These are phyloP conservation scores for Cercis canadensis DNA, from an alignment of 306 rosid genomes.

Conservation along the genomic window DNA sequence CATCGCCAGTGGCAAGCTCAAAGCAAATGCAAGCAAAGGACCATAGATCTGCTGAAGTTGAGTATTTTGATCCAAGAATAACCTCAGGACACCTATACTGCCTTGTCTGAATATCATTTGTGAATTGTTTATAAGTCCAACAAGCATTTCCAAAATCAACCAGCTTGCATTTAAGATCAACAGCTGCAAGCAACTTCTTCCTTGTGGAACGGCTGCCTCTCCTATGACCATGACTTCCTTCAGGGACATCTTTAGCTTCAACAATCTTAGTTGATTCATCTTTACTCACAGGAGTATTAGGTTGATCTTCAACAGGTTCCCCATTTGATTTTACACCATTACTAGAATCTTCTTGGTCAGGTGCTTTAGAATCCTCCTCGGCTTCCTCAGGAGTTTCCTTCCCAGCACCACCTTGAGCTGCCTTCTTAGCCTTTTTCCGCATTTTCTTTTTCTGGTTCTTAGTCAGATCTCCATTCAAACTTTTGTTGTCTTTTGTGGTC, in stretches of 20 bases:
- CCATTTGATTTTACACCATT: constrained; percentile 50
- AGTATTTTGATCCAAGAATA: constrained; percentile 92
- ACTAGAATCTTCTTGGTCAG: constrained; percentile 51
- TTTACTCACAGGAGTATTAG: constrained; percentile 44
- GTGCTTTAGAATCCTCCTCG: constrained; percentile 59
- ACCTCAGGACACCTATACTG: constrained; percentile 99
- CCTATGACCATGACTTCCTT: constrained; percentile 55
- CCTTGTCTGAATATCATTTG: constrained; percentile 95
- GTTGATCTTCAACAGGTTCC: constrained; percentile 48
- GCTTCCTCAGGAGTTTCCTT: constrained; percentile 60
- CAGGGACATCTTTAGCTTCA: constrained; percentile 49
- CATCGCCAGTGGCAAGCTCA: constrained; percentile 96
- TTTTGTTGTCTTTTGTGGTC: constrained; percentile 49
- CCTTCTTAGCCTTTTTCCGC: constrained; percentile 82
- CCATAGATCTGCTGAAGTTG: constrained; percentile 94
- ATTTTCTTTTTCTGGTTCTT: constrained; percentile 84
- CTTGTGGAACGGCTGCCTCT: constrained; percentile 69
- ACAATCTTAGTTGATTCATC: constrained; percentile 50
- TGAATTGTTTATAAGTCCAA: constrained; percentile 98
- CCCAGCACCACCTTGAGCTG: constrained; percentile 63
- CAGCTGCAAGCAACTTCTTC: constrained; percentile 69
- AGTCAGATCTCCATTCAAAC: constrained; percentile 69
- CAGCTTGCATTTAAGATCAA: constrained; percentile 84
- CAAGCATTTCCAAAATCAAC: constrained; percentile 99
- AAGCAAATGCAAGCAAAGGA: constrained; percentile 97